Conservation (phyloP, 2,329 filamentous ascomycete genomes). For the Hypomyces perniciosus region DNA sequence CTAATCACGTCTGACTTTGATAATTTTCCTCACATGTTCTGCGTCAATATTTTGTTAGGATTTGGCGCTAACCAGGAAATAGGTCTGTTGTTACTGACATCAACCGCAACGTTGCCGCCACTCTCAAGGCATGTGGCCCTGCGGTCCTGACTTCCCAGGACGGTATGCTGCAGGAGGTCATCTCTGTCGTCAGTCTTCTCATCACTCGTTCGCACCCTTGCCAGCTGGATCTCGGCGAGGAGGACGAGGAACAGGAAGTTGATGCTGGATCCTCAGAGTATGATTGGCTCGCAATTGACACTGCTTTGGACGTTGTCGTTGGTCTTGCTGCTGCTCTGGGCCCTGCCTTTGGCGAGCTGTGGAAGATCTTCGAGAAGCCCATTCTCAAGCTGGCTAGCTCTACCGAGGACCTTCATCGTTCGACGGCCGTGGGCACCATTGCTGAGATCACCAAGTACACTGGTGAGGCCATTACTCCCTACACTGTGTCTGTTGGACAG, state of each 20-base stretch:
- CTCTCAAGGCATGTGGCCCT: constrained; percentile 85
- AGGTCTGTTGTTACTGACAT: constrained; percentile 90
- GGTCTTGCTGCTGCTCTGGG: constrained; percentile 80
- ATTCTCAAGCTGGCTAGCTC: constrained; percentile 83
- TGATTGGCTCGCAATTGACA: constrained; percentile 95
- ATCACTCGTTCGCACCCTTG: constrained; percentile 88
- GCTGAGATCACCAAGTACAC: constrained; percentile 87
- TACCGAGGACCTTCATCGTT: constrained; percentile 79
- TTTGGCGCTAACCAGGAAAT: constrained; percentile 36
- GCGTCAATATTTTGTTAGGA: constrained; percentile 2
- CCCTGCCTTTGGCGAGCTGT: constrained; percentile 73
- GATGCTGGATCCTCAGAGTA: constrained; percentile 83
- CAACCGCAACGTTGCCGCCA: constrained; percentile 86
- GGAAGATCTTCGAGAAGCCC: constrained; percentile 93
- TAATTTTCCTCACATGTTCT: constrained; percentile 20
- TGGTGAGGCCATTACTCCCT: constrained; percentile 72
- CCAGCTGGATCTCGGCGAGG: constrained; percentile 81
- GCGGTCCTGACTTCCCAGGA: constrained; percentile 70
- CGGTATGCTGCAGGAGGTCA: constrained; percentile 63
- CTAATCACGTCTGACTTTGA: constrained; percentile 35
- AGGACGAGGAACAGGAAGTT: constrained; percentile 68
- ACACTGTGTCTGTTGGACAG: constrained; percentile 70
- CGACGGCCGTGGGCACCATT: constrained; percentile 83
- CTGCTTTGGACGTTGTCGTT: constrained; percentile 83
- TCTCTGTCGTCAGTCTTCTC: constrained; percentile 68